phyloP scores from a whole-genome alignment of 164 flowering plant genomes.

The Hamamelis virginiana region DNA sequence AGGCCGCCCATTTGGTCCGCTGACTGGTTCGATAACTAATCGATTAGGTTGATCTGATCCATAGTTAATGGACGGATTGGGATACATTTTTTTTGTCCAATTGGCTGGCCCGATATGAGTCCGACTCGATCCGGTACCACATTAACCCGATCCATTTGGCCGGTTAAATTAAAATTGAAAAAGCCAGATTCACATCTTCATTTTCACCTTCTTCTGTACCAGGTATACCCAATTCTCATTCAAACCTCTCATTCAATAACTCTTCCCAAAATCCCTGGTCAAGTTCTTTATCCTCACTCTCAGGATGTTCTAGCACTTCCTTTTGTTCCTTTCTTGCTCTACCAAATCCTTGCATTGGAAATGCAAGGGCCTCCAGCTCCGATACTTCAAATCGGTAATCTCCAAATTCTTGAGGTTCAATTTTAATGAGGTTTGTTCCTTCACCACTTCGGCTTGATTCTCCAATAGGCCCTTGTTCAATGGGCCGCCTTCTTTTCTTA shows the following conservation, averaged over 20 bases:
- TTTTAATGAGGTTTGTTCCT: conserved; percentile 21
- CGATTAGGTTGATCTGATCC: too few relatives aligned
- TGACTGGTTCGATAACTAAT: too few relatives aligned
- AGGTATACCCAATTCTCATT: conserved; percentile 12
- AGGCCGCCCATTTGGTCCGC: too few relatives aligned
- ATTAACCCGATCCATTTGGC: too few relatives aligned
- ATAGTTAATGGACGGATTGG: too few relatives aligned
- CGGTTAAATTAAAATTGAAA: too few relatives aligned
- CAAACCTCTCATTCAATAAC: conserved; percentile 40
- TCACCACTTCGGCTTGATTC: conserved; percentile 21
- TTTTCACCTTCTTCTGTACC: conserved; percentile 28
- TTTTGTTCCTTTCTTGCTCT: conserved; percentile 28
- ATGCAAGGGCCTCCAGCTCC: conserved; percentile 62
- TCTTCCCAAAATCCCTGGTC: conserved; percentile 81
- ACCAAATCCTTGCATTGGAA: conserved; percentile 64
- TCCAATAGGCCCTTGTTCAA: conserved; percentile 31
- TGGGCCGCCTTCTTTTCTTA: conserved; percentile 47
- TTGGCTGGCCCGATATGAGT: too few relatives aligned
- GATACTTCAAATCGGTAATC: conserved; percentile 35
- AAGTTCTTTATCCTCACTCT: conserved; percentile 40
- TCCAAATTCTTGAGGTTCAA: conserved; percentile 38
- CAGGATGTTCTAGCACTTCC: conserved; percentile 14
- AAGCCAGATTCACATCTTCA: conserved; percentile 56
- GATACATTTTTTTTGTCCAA: too few relatives aligned
- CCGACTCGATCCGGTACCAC: too few relatives aligned